phyloP scores from a whole-genome alignment of 345 rosid species.

The Gossypium longicalyx region DNA sequence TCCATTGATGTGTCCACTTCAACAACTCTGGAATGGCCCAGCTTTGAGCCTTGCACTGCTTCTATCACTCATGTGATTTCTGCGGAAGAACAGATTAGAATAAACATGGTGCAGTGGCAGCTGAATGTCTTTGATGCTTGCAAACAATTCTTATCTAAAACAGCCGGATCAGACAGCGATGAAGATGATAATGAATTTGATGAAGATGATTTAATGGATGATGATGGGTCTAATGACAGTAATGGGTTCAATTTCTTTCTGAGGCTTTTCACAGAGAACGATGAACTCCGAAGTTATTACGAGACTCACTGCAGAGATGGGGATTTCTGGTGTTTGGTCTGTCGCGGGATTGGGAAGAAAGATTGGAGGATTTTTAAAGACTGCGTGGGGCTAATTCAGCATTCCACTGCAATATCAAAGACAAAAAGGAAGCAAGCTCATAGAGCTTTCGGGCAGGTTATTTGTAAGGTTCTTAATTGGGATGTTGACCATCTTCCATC shows the following conservation, averaged over 20 bases:
- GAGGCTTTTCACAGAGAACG: conserved; percentile 37
- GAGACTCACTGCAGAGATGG: conserved; percentile 33
- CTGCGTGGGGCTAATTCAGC: conserved; percentile 44
- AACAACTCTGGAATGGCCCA: conserved; percentile 16
- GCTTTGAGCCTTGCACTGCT: conserved; percentile 9
- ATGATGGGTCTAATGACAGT: conserved; percentile 23
- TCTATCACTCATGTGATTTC: conserved; percentile 8
- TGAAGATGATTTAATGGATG: conserved; percentile 17
- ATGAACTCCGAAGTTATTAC: conserved; percentile 39
- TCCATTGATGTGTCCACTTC: conserved; percentile 3
- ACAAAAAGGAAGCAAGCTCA: conserved; percentile 51
- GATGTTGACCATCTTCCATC: conserved; percentile 43
- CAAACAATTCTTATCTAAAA: conserved; percentile 31
- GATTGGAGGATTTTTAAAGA: conserved; percentile 40
- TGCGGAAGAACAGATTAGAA: conserved; percentile 29
- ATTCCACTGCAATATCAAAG: conserved; percentile 35
- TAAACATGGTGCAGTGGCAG: conserved; percentile 34
- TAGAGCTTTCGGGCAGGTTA: conserved; percentile 58
- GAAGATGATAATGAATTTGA: conserved; percentile 22
- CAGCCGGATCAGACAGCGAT: conserved; percentile 18
- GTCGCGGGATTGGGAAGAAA: conserved; percentile 33
- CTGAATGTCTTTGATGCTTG: conserved; percentile 35
- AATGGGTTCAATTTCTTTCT: conserved; percentile 33
- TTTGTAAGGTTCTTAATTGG: conserved; percentile 80
- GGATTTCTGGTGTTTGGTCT: conserved; percentile 43